Evolutionary conservation across 2,329 filamentous ascomycete species (phyloP).

Genomic region (Pezicula carpinea): DNA sequence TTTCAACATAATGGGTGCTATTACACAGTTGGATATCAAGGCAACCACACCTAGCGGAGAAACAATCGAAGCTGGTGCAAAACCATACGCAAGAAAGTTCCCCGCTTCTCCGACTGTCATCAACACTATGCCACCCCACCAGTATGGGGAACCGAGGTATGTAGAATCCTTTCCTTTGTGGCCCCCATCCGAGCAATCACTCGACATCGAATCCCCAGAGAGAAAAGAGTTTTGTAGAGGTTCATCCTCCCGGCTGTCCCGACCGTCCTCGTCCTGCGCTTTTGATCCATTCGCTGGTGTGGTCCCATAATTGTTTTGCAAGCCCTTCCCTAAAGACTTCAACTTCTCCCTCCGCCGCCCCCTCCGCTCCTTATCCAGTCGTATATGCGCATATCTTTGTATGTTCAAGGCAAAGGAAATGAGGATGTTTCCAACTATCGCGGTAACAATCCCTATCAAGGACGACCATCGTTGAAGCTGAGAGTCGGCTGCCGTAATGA

Average conservation of each 20-base stretch:
- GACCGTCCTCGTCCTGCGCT: conserved; percentile 19
- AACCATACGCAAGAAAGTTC: conserved; percentile 96
- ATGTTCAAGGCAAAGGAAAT: conserved; percentile 96
- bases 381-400: conserved; percentile 90
- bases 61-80: conserved; percentile 95
- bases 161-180: conserved; percentile 42
- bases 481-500: conserved; percentile 33
- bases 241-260: conserved; percentile 43
- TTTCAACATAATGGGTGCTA: conserved; percentile 90
- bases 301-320: conserved; percentile 38
- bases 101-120: conserved; percentile 92
- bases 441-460: conserved; percentile 88
- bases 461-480: conserved; percentile 76
- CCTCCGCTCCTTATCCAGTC: conserved; percentile 67
- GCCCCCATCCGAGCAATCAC: conserved; percentile 32
- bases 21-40: conserved; percentile 92
- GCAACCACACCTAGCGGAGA: conserved; percentile 96
- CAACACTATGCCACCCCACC: conserved; percentile 91
- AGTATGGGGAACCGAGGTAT: conserved; percentile 88
- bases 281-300: conserved; percentile 27
- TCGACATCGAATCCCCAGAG: conserved; percentile 37
- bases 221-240: conserved; percentile 48
- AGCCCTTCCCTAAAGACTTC: conserved; percentile 39
- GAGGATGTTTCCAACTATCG: conserved; percentile 86
- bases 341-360: conserved; percentile 51